Evolutionary conservation across 2,329 filamentous ascomycete species (phyloP).

Genomic region (Penicillium sp.): DNA sequence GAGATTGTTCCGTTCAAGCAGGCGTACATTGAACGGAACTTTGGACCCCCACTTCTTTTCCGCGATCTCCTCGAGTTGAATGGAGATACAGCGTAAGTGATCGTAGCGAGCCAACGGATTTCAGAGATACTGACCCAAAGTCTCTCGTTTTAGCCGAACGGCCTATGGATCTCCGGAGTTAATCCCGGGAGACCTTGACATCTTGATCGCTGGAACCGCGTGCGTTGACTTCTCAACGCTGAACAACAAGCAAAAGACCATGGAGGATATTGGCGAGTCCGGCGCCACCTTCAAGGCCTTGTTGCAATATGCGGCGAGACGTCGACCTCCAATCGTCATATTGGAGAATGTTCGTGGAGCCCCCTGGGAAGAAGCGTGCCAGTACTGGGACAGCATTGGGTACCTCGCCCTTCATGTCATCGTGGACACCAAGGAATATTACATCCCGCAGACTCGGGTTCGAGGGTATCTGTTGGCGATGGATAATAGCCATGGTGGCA

Average conservation of each 20-base stretch:
- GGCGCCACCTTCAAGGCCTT: constrained; percentile 63
- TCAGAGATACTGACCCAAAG: constrained; percentile 5
- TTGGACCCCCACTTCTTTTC: constrained; percentile 53
- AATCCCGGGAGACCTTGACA: constrained; percentile 59
- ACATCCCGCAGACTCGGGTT: constrained; percentile 67
- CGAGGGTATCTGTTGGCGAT: constrained; percentile 61
- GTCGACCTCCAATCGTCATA: constrained; percentile 62
- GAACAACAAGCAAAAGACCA: constrained; percentile 56
- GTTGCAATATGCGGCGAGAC: constrained; percentile 54
- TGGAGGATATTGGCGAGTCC: constrained; percentile 61
- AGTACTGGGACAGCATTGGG: constrained; percentile 47
- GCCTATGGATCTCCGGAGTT: constrained; percentile 60
- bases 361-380: constrained; percentile 54
- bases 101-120: background rate
- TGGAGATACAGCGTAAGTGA: constrained; percentile 48
- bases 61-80: constrained; percentile 59
- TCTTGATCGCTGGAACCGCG: constrained; percentile 69
- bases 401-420: constrained; percentile 54
- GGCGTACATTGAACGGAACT: constrained; percentile 62
- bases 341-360: constrained; percentile 67
- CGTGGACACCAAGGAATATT: constrained; percentile 68
- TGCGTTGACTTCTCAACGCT: constrained; percentile 72
- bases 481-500: constrained; percentile 34
- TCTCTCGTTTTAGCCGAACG: constrained; percentile 55
- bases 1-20: constrained; percentile 65